Percentiles rank a stretch among this genome's conserved stretches.
phyloP scores from a whole-genome alignment of 805 yeast species.

The Candida namnaoensis region DNA sequence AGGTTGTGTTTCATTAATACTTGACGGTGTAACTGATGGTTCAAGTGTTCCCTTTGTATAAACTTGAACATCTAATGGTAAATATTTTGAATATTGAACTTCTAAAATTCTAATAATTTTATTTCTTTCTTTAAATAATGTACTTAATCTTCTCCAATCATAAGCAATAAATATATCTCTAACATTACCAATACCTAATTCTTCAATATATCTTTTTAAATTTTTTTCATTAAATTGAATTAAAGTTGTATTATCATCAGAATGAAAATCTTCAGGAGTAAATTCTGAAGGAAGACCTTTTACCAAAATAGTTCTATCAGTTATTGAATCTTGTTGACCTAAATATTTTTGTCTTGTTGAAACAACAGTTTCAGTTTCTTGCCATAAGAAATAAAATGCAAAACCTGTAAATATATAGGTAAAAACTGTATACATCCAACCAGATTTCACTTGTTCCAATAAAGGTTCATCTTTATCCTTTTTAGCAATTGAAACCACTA shows the following conservation, averaged over 20 bases:
- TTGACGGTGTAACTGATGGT: constrained; percentile 15
- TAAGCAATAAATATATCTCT: constrained; percentile 69
- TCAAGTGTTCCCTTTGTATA: constrained; percentile 17
- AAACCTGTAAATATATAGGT: constrained; percentile 78
- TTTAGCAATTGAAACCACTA: constrained; percentile 4
- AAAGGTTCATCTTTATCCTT: constrained; percentile 18
- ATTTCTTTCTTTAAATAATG: constrained; percentile 50
- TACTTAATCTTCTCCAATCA: constrained; percentile 72
- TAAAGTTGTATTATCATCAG: background rate
- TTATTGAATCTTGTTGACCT: constrained; percentile 81
- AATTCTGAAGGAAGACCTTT: constrained; percentile 83
- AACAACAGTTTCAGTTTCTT: constrained; percentile 69
- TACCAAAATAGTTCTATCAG: constrained; percentile 83
- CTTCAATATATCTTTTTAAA: constrained; percentile 67
- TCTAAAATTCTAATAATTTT: constrained; percentile 53
- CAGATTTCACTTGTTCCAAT: constrained; percentile 40
- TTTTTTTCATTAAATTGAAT: constrained; percentile 41
- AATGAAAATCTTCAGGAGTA: constrained; percentile 28
- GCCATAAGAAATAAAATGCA: constrained; percentile 51
- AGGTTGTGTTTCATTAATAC: background rate
- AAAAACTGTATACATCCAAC: constrained; percentile 84
- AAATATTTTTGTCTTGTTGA: constrained; percentile 70
- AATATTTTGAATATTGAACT: constrained; percentile 24
- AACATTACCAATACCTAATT: constrained; percentile 74
- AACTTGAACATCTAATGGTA: constrained; percentile 12